phyloP scores from a whole-genome alignment of 2,329 filamentous ascomycete genomes.

The Colletotrichum kahawae region DNA sequence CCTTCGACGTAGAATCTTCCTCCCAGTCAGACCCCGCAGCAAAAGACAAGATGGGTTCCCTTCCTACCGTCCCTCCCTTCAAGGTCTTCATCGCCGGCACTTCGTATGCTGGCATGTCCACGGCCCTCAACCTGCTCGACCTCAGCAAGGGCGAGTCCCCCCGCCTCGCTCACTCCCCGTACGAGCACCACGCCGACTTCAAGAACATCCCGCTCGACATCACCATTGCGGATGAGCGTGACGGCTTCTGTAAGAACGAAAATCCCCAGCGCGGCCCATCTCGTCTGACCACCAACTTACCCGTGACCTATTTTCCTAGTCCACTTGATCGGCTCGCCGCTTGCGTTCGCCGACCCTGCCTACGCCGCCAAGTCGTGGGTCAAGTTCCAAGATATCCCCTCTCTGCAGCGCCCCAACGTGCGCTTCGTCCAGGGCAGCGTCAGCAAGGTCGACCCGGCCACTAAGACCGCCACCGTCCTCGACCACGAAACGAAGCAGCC shows the following conservation, averaged over 20 bases:
- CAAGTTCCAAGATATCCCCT: constrained; percentile 69
- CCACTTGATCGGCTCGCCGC: constrained; percentile 77
- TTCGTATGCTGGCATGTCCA: constrained; percentile 74
- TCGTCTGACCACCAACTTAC: neutral
- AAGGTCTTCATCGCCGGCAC: constrained; percentile 72
- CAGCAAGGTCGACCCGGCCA: constrained; percentile 60
- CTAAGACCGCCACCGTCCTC: constrained; percentile 63
- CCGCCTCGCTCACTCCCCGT: constrained; percentile 45
- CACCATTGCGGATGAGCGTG: constrained; percentile 78
- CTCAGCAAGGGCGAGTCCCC: constrained; percentile 61
- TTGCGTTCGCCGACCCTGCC: constrained; percentile 68
- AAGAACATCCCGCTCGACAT: constrained; percentile 66
- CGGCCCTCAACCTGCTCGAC: constrained; percentile 71
- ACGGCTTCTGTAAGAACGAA: constrained; percentile 75
- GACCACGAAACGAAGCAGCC: constrained; percentile 49
- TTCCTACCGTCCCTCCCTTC: constrained; percentile 39
- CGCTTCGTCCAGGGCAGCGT: constrained; percentile 71
- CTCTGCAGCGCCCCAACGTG: constrained; percentile 67
- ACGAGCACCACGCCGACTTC: constrained; percentile 43
- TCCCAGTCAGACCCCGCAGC: neutral
- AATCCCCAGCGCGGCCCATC: neutral
- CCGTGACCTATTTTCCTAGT: constrained; percentile 46
- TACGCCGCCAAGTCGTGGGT: constrained; percentile 75
- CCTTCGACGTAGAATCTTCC: neutral
- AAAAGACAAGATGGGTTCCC: constrained; percentile 22